Base-by-base conservation (phyloP, 768 basidiomycete species). In the Tulasnella sp. region DNA sequence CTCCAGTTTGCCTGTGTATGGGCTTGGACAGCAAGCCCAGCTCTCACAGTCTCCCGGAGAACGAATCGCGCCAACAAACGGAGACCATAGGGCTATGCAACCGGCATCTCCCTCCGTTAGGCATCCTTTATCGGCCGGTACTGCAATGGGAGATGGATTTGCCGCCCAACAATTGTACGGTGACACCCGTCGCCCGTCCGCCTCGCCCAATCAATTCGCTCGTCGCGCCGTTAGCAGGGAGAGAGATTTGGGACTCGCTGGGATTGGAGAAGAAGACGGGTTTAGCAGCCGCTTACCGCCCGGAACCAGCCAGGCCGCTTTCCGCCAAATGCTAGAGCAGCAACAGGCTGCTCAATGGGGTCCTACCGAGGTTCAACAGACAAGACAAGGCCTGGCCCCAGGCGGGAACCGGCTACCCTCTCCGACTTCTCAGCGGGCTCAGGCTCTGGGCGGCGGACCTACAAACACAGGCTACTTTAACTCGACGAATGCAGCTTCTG, bases 181-280 rank as follows among this genome's bases (percentile, higher is more conserved):
- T 36, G 52, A 52, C 24, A 38, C 10, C 16, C 42, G 75, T 5
- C 75, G 75, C 27, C 75, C 75, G 16, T 76, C 75, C 14, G 46
- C 52, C 16, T 76, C 75, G 3, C 75, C 75, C 39, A 76, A 56
- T 52, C 44, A 52, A 36, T 48, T 76, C 44, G 56, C 36, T 39
- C 44, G 75, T 8, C 36, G 75, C 34, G 71, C 71, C 18, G 56
- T 34, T 14, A 75, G 46, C 39, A 48, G 74, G 38, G 74, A 75
- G 74, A 4, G 74, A 42, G 44, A 44, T 44, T 21, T 24, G 34
- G 18, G 75, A 24, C 52, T 52, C 24, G 40, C 34, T 9, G 40
- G 36, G 6, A 42, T 72, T 21, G 36, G 36, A 14, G 71, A 36
- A 34, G 34, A 36, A 72, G 36, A 42, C 1, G 71, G 71, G 9